Conservation (phyloP, 2,329 filamentous ascomycete species). For the Dryadomyces quercivorus region DNA sequence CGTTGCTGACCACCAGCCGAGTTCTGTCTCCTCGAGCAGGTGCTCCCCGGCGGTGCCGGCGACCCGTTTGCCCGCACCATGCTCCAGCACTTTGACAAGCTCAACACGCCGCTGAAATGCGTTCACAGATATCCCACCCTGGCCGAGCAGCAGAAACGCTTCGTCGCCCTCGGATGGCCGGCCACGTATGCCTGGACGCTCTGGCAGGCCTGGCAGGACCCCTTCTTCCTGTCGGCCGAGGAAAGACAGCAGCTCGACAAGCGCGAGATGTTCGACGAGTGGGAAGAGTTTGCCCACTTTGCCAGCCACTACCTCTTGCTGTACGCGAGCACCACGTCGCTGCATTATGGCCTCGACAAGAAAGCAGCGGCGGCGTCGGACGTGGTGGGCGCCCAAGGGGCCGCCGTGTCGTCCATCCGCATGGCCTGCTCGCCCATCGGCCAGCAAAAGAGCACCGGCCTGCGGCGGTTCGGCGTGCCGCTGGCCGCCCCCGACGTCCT, state of each 20-base stretch:
- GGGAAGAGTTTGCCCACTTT: constrained; percentile 87
- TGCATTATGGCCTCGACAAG: neutral
- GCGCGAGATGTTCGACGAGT: constrained; percentile 84
- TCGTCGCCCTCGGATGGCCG: constrained; percentile 56
- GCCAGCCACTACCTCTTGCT: constrained; percentile 75
- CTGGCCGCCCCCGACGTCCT: constrained; percentile 27
- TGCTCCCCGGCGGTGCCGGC: constrained; percentile 61
- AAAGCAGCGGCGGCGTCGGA: too few relatives aligned
- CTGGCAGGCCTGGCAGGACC: constrained; percentile 72
- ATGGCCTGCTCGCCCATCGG: neutral
- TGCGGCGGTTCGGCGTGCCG: constrained; percentile 47
- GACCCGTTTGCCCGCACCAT: constrained; percentile 84
- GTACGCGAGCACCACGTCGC: constrained; percentile 36
- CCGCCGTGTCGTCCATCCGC: neutral
- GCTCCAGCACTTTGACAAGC: constrained; percentile 70
- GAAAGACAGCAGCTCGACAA: constrained; percentile 52
- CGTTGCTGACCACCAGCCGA: constrained; percentile 17
- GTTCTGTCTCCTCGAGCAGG: constrained; percentile 81
- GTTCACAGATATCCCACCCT: constrained; percentile 57
- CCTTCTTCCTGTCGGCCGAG: constrained; percentile 46
- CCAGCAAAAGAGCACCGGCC: constrained; percentile 25
- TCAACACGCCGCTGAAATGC: constrained; percentile 66
- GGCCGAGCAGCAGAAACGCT: constrained; percentile 55
- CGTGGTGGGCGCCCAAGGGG: too few relatives aligned
- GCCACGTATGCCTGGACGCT: constrained; percentile 52